Base-by-base conservation (phyloP, 2,329 filamentous ascomycete genomes). In the Chaetomiaceae sp. region DNA sequence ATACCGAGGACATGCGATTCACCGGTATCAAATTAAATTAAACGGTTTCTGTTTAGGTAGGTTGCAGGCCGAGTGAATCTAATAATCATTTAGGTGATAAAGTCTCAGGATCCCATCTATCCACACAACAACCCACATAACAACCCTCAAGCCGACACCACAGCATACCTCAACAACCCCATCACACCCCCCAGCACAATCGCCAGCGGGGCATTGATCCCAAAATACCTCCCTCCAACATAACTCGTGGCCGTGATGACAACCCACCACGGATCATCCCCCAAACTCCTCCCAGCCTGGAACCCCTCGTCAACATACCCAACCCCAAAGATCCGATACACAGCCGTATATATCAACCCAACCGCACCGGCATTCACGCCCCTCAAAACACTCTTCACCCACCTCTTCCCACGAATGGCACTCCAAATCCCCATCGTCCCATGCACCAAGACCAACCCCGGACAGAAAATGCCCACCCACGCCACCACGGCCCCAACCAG, bases 191-290 rank as follows among this genome's bases (percentile, higher is more conserved):
- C 75, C 27, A 72, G 19, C 1, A 76, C 42, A 57, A 77, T 77
- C 0, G 73, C 70, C 25, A 69, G 45, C 0, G 73, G 66, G 1
- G 74, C 67, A 19, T 61, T 66, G 2, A 77, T 54, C 3, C 64
- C 64, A 55, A 77, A 78, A 70, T 73, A 78, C n/a, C 67, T 65
- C 37, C 69, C 72, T 9, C 68, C 70, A 3, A 74, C 69, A 62
- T 73, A 78, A 19, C 60, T 62, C 35, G 60, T 59, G 3, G 77
- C 76, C 2, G 80, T 74, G 1, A 83, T 73, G 3, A 82, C 78
- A 16, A 84, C 73, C 78, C 81, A 84, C 78, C 80, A 84, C 1
- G 81, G 79, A 54, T 84, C 81, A 33, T 73, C 69, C 0, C 68
- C 79, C 39, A 85, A 60, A 56, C 76, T 81, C 41, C 69, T 73